Base-by-base conservation (phyloP, 345 rosid species). In the Eucalyptus sp. region DNA sequence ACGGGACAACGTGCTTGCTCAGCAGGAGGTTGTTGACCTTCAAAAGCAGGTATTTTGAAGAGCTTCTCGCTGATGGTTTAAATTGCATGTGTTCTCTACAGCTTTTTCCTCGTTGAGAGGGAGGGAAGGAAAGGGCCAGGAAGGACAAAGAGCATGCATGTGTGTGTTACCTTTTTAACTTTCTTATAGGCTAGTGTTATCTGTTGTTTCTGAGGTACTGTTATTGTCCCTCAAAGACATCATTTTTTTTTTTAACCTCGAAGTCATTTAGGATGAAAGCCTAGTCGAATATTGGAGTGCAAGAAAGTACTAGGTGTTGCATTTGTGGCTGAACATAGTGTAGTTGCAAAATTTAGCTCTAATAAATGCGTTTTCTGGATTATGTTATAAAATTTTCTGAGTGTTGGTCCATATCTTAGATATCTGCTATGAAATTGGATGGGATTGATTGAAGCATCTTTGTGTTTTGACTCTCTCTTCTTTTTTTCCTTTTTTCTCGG, bases 11-110 rank as follows among this genome's bases (percentile, higher is more conserved):
- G 88, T 29, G 91, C 91, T 93, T 86, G 96, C 95, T 76, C 97
- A 96, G 88, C 95, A 96, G 90, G 99, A 96, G 91, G 94, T 96
- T 92, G 91, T 89, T 90, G 99, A 96, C 92, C 96, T 97, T 89
- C 95, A 96, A 92, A 94, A 93, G 86, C 98, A 97, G 97, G 99
- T 96, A 89, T 87, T 58, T 76, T 10, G 83, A 76, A 37, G 83
- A 76, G 27, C 83, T 37, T 76, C 46, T 51, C 3, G 64, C 62
- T 86, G 87, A n/a, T 16, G 46, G 48, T 76, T 76, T 37, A 37
- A 37, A 37, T 76, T 76, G 83, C 83, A 76, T 76, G 14, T 76
- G 83, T 76, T 37, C 83, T 76, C 27, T 37, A 76, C 2, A 24
- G 83, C 2, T 76, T 76, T 76, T 76, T 76, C 46, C 83, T 13